Percentiles rank a stretch among this genome's conserved stretches.
Evolutionary conservation across 768 basidiomycete genomes (phyloP).

Genomic region (Hydnum rufescens): DNA sequence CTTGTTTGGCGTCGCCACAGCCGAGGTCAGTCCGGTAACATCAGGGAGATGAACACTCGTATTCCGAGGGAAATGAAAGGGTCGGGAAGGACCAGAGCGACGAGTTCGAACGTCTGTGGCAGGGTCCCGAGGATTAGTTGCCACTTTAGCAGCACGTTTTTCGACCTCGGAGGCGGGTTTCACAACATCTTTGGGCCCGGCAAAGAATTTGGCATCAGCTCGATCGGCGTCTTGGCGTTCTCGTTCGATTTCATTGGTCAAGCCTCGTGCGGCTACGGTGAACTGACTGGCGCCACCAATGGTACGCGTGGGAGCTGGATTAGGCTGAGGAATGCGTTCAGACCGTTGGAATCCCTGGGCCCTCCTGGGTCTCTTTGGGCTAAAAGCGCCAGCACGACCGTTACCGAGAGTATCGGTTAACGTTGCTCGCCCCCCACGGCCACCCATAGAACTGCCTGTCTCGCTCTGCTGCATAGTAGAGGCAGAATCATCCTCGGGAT

Average conservation of each 20-base stretch:
- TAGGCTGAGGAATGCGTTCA: no score
- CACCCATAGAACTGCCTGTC: background rate
- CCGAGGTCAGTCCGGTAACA: constrained; percentile 65
- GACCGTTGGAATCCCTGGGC: background rate
- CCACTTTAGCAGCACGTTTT: background rate
- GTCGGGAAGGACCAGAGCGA: constrained; percentile 13
- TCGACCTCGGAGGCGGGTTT: background rate
- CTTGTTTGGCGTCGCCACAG: constrained; percentile 54
- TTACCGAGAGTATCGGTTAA: background rate
- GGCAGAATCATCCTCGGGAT: background rate
- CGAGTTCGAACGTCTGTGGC: background rate
- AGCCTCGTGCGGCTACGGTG: constrained; percentile 35
- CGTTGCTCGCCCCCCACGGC: background rate
- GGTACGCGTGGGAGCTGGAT: no score
- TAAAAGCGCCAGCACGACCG: background rate
- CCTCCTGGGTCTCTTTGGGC: background rate
- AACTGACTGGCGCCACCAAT: constrained; percentile 23
- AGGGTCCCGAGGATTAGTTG: background rate
- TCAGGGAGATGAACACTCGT: constrained; percentile 46
- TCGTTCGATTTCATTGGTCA: constrained; percentile 32
- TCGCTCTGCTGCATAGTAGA: background rate
- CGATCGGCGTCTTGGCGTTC: background rate
- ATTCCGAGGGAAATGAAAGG: no score
- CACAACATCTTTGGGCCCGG: background rate
- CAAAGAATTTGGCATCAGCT: constrained; percentile 4